Evolutionary conservation across 164 flowering plant genomes (phyloP).

Genomic region (Umbilicus rupestris): DNA sequence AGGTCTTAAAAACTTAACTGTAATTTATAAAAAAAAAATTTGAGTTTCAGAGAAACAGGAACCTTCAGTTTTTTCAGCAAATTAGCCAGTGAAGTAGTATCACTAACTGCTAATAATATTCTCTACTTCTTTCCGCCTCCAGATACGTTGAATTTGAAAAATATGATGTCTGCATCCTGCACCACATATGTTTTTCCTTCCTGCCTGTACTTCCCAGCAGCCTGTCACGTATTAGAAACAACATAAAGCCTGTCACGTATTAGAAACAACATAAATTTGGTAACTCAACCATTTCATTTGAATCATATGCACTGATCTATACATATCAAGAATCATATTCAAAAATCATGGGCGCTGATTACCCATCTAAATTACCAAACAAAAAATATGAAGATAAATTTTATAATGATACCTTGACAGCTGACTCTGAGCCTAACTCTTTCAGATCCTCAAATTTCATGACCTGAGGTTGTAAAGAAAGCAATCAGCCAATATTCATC

Average conservation of each 20-base stretch:
- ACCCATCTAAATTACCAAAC: background rate
- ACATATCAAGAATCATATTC: background rate
- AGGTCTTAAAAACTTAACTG: too few species aligned
- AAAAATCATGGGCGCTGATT: background rate
- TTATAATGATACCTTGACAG: conserved; percentile 68
- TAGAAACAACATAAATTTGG: background rate
- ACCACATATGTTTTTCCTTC: conserved; percentile 95
- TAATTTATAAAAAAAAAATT: background rate
- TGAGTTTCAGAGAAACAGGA: background rate
- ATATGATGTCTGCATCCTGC: conserved; percentile 90
- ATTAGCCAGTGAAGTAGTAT: background rate
- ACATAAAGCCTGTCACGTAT: conserved; percentile 36
- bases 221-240: conserved; percentile 30
- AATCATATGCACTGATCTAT: background rate
- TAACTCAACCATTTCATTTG: background rate
- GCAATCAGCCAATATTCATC: conserved; percentile 6
- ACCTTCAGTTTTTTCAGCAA: background rate
- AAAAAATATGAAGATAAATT: background rate
- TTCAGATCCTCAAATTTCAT: conserved; percentile 98
- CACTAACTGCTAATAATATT: background rate
- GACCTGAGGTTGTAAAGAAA: conserved; percentile 38
- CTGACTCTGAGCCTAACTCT: conserved; percentile 75
- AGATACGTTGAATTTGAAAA: conserved; percentile 96
- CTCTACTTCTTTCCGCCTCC: conserved; percentile 85
- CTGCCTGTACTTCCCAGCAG: conserved; percentile 87